Evolutionary conservation across 1,284 basidiomycete genomes (phyloP).

Genomic region (Grifola frondosa): DNA sequence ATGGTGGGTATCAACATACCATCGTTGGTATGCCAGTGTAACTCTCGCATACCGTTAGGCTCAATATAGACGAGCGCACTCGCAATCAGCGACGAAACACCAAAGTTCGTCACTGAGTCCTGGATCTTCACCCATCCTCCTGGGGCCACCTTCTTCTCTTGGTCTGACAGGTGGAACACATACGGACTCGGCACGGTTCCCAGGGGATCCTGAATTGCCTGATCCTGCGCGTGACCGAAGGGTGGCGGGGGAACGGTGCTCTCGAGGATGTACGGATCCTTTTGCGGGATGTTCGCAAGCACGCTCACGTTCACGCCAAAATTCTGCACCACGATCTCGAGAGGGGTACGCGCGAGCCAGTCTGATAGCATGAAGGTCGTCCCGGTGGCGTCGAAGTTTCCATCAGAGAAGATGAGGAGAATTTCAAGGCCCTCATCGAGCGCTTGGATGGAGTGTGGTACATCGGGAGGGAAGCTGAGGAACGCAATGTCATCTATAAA

Average conservation of each 20-base stretch:
- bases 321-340: constrained; percentile 29
- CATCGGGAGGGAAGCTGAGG: constrained; percentile 26
- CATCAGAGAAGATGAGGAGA: constrained; percentile 30
- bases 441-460: constrained; percentile 29
- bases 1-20: constrained; percentile 11
- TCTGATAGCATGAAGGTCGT: constrained; percentile 32
- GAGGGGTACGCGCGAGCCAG: constrained; percentile 30
- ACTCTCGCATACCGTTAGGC: constrained; percentile 29
- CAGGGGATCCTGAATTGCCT: constrained; percentile 25
- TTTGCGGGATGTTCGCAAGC: constrained; percentile 25
- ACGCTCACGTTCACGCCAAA: constrained; percentile 24
- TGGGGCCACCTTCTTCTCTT: constrained; percentile 23
- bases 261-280: constrained; percentile 27
- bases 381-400: constrained; percentile 30
- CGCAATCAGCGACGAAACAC: constrained; percentile 23
- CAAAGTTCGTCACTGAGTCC: constrained; percentile 29
- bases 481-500: background rate
- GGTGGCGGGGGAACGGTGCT: constrained; percentile 21
- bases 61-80: constrained; percentile 28
- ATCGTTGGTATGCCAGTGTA: constrained; percentile 28
- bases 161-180: constrained; percentile 27
- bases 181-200: constrained; percentile 27
- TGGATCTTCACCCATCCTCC: constrained; percentile 31
- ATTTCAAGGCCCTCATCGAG: constrained; percentile 29
- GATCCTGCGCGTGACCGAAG: constrained; percentile 24